Conservation (phyloP, 2,329 filamentous ascomycete genomes). For the Diaporthe helianthi region DNA sequence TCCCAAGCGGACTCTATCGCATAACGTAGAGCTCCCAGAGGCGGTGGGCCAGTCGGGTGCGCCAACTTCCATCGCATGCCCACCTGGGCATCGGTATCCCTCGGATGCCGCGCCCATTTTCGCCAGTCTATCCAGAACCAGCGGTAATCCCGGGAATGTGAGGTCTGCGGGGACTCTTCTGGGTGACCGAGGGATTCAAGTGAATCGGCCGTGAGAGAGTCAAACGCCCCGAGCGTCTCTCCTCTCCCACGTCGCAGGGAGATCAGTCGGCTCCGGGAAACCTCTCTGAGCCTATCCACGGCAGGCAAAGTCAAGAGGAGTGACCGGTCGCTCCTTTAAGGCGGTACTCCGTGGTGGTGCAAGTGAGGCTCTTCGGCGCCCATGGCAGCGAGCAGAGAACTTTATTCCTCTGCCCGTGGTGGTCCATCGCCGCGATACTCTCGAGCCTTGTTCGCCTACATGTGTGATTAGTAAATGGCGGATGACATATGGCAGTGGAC, state of each 20-base stretch:
- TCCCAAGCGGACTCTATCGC: background rate
- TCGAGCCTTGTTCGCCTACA: slow-evolving; percentile 25
- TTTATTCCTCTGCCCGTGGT: background rate
- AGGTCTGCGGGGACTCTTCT: background rate
- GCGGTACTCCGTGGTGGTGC: background rate
- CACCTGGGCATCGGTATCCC: too few species aligned
- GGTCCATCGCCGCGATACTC: slow-evolving; percentile 19
- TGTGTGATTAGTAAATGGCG: background rate
- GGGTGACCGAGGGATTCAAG: background rate
- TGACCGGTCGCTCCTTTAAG: background rate
- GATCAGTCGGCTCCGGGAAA: background rate
- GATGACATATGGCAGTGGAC: background rate
- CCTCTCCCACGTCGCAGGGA: too few species aligned
- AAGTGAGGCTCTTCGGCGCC: background rate
- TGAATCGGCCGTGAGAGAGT: background rate
- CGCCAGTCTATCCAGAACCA: background rate
- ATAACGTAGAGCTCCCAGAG: background rate
- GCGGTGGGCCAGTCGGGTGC: background rate
- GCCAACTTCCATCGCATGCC: background rate
- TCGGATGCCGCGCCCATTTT: background rate
- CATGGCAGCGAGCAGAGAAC: background rate
- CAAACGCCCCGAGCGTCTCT: background rate
- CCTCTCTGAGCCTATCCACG: too few species aligned
- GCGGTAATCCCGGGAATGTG: background rate
- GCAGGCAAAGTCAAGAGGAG: background rate